A percentile compares a stretch with the other conserved stretches of the same genome.
Conservation (phyloP, 2,329 filamentous ascomycete species). For the Falciphora oryzae region DNA sequence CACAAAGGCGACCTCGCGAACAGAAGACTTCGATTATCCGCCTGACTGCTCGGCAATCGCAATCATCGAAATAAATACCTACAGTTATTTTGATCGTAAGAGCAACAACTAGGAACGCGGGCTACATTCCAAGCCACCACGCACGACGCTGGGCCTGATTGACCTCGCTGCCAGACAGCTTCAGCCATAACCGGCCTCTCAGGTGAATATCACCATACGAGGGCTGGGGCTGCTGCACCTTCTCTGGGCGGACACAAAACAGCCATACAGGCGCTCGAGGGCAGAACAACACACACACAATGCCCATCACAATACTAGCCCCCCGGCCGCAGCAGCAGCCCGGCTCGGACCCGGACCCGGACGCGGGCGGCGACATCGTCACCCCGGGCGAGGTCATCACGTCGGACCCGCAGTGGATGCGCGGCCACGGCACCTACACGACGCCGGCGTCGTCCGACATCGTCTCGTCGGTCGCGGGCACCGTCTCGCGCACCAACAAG, state of each 20-base stretch:
- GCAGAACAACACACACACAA: constrained; percentile 17
- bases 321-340: constrained; percentile 28
- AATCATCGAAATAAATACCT: background rate
- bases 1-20: background rate
- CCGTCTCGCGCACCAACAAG: constrained; percentile 90
- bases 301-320: constrained; percentile 44
- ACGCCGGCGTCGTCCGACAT: constrained; percentile 61
- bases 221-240: background rate
- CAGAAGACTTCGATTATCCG: too few relatives aligned
- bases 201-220: too few relatives aligned
- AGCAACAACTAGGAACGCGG: too few relatives aligned
- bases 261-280: background rate
- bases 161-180: too few relatives aligned
- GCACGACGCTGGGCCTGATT: too few relatives aligned
- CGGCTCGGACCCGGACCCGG: constrained; percentile 35
- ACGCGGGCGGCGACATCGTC: constrained; percentile 56
- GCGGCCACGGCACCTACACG: constrained; percentile 88
- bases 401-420: constrained; percentile 94
- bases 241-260: too few relatives aligned
- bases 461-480: constrained; percentile 84
- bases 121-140: background rate
- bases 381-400: constrained; percentile 89
- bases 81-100: background rate
- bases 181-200: too few relatives aligned
- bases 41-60: background rate